Percentiles rank a stretch among this genome's conserved stretches.
Conservation (phyloP, 208 protist genomes). For the Lotmaria passim region DNA sequence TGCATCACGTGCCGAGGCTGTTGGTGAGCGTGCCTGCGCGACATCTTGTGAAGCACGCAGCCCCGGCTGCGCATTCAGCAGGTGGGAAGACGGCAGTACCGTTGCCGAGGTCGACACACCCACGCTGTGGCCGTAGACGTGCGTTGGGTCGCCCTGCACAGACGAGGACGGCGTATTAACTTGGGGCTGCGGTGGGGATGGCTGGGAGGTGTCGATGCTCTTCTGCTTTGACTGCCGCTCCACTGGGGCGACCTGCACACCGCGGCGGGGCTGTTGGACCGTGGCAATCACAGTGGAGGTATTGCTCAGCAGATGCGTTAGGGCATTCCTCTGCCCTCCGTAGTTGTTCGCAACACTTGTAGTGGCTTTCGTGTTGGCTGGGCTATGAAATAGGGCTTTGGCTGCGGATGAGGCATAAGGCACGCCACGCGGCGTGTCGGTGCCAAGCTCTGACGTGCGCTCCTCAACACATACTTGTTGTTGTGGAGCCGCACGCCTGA, state of each 20-base stretch:
- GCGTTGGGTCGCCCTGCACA: neutral
- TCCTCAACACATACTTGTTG: neutral
- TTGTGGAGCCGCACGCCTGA: neutral
- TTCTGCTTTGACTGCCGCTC: neutral
- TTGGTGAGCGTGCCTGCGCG: neutral
- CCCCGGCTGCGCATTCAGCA: neutral
- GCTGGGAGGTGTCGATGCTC: neutral
- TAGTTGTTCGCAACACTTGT: neutral
- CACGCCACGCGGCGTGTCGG: neutral
- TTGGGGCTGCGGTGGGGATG: too few relatives aligned
- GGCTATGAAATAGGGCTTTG: neutral
- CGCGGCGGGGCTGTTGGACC: constrained; percentile 17
- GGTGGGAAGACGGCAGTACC: neutral
- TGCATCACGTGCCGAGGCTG: neutral
- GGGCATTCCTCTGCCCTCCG: neutral
- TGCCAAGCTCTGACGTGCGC: neutral
- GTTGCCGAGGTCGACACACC: neutral
- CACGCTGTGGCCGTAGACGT: neutral
- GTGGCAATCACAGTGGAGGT: constrained; percentile 18
- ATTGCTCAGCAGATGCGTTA: constrained; percentile 4
- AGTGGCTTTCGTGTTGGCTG: neutral
- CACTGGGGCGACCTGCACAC: neutral
- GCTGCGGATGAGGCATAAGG: neutral
- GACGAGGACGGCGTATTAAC: too few relatives aligned
- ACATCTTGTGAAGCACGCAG: constrained; percentile 1